phyloP scores from a whole-genome alignment of 352 stramenopile species.

The Stramenopiles sp. region DNA sequence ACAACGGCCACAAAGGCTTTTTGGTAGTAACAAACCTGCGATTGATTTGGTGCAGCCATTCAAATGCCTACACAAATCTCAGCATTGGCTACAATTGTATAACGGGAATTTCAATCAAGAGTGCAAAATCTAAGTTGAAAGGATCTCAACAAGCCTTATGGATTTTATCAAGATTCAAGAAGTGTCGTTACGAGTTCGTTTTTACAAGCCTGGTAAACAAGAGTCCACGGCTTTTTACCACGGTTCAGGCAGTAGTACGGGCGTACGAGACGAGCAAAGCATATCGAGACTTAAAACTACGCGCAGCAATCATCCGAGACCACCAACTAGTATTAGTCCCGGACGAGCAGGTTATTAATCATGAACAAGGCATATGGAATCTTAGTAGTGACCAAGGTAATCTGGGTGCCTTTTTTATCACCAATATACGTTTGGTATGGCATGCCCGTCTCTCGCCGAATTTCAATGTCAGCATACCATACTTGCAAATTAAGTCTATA shows the following conservation, averaged over 20 bases:
- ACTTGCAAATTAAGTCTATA: constrained; percentile 70
- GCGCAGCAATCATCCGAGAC: constrained; percentile 66
- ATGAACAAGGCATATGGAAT: constrained; percentile 62
- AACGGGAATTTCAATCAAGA: constrained; percentile 38
- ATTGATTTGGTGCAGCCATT: constrained; percentile 67
- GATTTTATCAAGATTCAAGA: constrained; percentile 65
- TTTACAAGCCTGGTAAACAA: constrained; percentile 75
- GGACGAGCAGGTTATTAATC: constrained; percentile 62
- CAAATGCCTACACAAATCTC: constrained; percentile 51
- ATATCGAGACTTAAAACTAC: constrained; percentile 72
- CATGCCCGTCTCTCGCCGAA: constrained; percentile 72
- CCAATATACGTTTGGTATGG: constrained; percentile 74
- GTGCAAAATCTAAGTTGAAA: constrained; percentile 59
- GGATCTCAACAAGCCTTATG: constrained; percentile 69
- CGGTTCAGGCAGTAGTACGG: constrained; percentile 65
- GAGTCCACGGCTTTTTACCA: constrained; percentile 67
- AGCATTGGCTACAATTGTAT: constrained; percentile 59
- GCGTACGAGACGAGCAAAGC: constrained; percentile 72
- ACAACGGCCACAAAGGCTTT: constrained; percentile 65
- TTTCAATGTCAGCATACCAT: constrained; percentile 81
- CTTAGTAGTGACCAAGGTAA: constrained; percentile 71
- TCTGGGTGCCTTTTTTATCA: constrained; percentile 70
- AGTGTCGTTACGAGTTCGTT: constrained; percentile 70
- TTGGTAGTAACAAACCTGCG: constrained; percentile 62
- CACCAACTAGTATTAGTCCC: constrained; percentile 57